These are phyloP conservation scores for Takashimella koratensis DNA, from an alignment of 1,284 basidiomycete genomes.

Conservation along the genomic window DNA sequence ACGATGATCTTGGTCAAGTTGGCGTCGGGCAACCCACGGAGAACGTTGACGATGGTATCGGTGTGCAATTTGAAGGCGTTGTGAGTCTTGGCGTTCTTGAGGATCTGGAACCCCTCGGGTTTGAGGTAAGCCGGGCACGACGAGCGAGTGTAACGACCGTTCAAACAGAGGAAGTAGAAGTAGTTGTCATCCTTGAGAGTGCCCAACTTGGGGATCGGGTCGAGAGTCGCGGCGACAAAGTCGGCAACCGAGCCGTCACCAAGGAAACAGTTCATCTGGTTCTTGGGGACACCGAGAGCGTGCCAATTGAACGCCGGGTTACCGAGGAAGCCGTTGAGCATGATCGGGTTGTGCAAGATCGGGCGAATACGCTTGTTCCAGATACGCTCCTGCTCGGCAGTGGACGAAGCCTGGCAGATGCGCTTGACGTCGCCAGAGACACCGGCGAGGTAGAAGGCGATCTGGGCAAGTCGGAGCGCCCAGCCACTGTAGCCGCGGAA, in stretches of 20 bases:
- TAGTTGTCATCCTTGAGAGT: conserved; percentile 61
- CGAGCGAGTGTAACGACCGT: conserved; percentile 63
- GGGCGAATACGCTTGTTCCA: conserved; percentile 63
- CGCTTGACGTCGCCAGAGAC: conserved; percentile 58
- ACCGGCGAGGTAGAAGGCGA: conserved; percentile 62
- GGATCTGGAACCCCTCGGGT: conserved; percentile 59
- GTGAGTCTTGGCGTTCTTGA: conserved; percentile 58
- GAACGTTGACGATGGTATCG: conserved; percentile 66
- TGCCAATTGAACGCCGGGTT: conserved; percentile 75
- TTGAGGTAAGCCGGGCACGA: conserved; percentile 73
- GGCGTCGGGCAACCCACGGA: conserved; percentile 56
- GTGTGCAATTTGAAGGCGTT: conserved; percentile 69
- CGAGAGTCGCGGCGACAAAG: conserved; percentile 62
- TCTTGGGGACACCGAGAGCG: conserved; percentile 71
- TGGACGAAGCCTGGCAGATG: conserved; percentile 58
- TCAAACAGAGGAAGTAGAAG: conserved; percentile 65
- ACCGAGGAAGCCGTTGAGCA: conserved; percentile 60
- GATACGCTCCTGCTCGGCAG: conserved; percentile 62
- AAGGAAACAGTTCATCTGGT: conserved; percentile 68
- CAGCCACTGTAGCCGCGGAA: conserved; percentile 68
- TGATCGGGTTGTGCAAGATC: conserved; percentile 63
- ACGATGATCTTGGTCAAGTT: conserved; percentile 64
- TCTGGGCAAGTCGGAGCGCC: conserved; percentile 64
- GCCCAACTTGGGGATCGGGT: conserved; percentile 59
- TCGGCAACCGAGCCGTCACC: conserved; percentile 61